Base-by-base conservation (phyloP, 192 early-diverging fungal genomes). In the Coemansia sp. region DNA sequence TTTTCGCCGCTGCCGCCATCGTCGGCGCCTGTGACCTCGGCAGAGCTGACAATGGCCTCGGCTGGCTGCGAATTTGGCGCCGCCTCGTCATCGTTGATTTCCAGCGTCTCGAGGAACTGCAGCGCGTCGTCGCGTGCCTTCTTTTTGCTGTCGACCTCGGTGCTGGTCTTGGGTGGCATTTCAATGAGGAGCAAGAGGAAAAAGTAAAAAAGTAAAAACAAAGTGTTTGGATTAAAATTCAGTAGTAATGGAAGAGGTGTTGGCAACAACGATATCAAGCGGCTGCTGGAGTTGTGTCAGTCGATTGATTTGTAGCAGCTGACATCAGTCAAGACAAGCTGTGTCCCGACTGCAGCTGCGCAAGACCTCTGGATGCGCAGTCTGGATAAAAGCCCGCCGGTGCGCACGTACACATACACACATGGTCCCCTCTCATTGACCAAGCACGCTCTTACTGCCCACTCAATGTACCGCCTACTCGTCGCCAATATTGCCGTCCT, bases 121-220 rank as follows among this genome's bases (percentile, higher is more conserved):
- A 83, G 64, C n/a, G 74, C 81, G 42, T 78, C 81, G 43, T 83
- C 81, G 53, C 76, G 76, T 14, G 81, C 81, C 68, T 79, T 78
- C 59, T 77, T 77, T 49, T 82, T 82, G 59, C 35, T 63, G 39
- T 61, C 68, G 7, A 59, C 19, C 2, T 71, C 65, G 27, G 37
- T 53, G 62, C 54, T 68, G 1, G 56, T 45, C 46, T 70, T 72
- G 20, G 72, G 61, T 15, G 79, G 47, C 79, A 81, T 81, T 58
- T 22, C 19, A 10, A 12, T 38, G 51, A 60, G 46, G 51, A 60
- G 46, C 22, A 25, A 25, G 27, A 27, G 10, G 27, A n/a, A 32
- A 54, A 60, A 36, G 15, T 24, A 29, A 32, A 0, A 59, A 57
- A 20, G 63, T 24, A n/a, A 62, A 36, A 42, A 22, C 22, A n/a